Evolutionary conservation across 257 asterid genomes (phyloP).

Genomic region (Salvia rosmarinus): DNA sequence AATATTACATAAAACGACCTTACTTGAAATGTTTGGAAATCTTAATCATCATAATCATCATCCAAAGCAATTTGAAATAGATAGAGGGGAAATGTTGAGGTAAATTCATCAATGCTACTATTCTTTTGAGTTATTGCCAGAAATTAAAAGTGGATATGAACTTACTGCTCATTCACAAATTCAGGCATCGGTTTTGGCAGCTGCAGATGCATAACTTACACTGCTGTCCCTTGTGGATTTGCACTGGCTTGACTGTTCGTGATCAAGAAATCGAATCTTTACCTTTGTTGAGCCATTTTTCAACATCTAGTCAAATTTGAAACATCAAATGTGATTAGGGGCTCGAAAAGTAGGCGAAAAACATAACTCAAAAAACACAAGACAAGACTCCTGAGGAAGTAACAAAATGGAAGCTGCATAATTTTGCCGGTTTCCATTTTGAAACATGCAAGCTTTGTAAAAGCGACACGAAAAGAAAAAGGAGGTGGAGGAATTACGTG

Average conservation of each 20-base stretch:
- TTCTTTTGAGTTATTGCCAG: constrained; percentile 17
- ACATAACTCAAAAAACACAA: background rate
- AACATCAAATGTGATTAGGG: constrained; percentile 26
- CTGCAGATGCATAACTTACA: constrained; percentile 95
- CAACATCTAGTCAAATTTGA: constrained; percentile 61
- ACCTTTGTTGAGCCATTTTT: constrained; percentile 70
- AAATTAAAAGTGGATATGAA: constrained; percentile 11
- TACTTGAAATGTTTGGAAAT: constrained; percentile 19
- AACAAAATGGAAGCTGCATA: background rate
- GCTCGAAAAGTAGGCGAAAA: background rate
- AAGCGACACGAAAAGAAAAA: background rate
- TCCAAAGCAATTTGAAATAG: background rate
- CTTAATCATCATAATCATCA: background rate
- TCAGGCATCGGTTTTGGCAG: constrained; percentile 72
- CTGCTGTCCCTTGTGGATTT: constrained; percentile 89
- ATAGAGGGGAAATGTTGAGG: background rate
- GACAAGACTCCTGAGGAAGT: too few species aligned
- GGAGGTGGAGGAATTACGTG: constrained; percentile 62
- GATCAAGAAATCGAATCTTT: constrained; percentile 74
- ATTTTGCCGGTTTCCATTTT: background rate
- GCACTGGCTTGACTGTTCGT: constrained; percentile 96
- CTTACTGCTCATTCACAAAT: constrained; percentile 12
- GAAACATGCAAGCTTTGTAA: background rate
- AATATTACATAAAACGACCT: background rate
- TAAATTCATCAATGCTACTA: background rate